These are phyloP conservation scores for Colletotrichum sp. DNA, from an alignment of 2,329 filamentous ascomycete species.

Conservation along the genomic window DNA sequence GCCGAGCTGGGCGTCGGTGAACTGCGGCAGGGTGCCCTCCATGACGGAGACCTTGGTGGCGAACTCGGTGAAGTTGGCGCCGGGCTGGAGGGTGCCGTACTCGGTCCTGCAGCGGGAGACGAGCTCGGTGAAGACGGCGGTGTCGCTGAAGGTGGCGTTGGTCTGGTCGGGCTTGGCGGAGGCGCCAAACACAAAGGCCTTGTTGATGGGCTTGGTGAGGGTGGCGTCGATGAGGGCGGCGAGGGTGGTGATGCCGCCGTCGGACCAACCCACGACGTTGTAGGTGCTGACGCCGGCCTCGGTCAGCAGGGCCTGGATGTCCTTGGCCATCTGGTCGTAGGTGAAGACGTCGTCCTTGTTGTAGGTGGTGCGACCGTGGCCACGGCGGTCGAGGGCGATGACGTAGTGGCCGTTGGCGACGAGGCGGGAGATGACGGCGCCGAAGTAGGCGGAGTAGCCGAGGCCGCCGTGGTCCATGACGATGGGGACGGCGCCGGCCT, in stretches of 20 bases:
- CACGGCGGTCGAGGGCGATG: conserved; percentile 44
- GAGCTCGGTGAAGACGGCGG: conserved; percentile 26
- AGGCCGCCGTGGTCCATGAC: conserved; percentile 45
- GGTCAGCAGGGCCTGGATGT: conserved; percentile 36
- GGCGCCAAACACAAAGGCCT: conserved; percentile 44
- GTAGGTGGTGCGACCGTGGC: conserved; percentile 45
- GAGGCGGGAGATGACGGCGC: conserved; percentile 37
- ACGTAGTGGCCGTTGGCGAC: conserved; percentile 38
- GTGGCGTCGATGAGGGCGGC: conserved; percentile 36
- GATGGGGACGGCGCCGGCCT: conserved; percentile 35
- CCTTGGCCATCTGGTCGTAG: conserved; percentile 39
- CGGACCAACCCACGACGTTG: conserved; percentile 45
- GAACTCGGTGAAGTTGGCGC: conserved; percentile 39
- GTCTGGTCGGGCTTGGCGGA: conserved; percentile 34
- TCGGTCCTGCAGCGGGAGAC: conserved; percentile 38
- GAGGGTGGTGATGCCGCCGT: conserved; percentile 43
- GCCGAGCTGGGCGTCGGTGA: conserved; percentile 30
- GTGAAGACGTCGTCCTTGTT: conserved; percentile 39
- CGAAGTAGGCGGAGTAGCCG: conserved; percentile 46
- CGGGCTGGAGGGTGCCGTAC: conserved; percentile 39
- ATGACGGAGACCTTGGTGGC: conserved; percentile 39
- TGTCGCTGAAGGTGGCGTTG: conserved; percentile 37
- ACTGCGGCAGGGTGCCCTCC: conserved; percentile 39
- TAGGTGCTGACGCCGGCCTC: conserved; percentile 31
- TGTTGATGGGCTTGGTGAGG: conserved; percentile 35